Evolutionary conservation across 2,329 filamentous ascomycete species (phyloP).

Genomic region (Aureobasidium melanogenum): DNA sequence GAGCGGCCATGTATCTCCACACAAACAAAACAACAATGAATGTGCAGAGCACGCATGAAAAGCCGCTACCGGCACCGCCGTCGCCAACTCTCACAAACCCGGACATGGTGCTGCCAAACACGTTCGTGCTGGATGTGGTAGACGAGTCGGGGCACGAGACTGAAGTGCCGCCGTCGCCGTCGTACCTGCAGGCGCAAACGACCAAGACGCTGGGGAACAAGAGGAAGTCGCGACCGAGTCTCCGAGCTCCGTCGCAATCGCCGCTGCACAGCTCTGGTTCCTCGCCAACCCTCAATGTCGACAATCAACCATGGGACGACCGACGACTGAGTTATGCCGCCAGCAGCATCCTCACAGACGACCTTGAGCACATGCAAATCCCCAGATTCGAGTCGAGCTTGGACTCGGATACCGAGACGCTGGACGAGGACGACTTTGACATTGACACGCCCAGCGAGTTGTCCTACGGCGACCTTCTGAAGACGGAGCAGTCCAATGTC

Average conservation of each 20-base stretch:
- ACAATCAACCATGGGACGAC: constrained; percentile 15
- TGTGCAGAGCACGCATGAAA: background rate
- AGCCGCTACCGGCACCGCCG: constrained; percentile 34
- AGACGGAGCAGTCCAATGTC: constrained; percentile 55
- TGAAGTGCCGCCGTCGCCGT: constrained; percentile 15
- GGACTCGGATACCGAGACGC: constrained; percentile 25
- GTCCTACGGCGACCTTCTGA: background rate
- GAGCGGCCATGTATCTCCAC: background rate
- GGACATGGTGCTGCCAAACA: constrained; percentile 81
- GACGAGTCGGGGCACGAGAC: constrained; percentile 14
- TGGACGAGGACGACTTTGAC: constrained; percentile 14
- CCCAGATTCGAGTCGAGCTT: constrained; percentile 22
- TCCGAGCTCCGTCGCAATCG: background rate
- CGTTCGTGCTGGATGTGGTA: constrained; percentile 13
- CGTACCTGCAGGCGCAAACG: constrained; percentile 7
- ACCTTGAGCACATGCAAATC: constrained; percentile 33
- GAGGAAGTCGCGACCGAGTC: background rate
- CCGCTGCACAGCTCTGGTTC: constrained; percentile 17
- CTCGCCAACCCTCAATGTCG: constrained; percentile 23
- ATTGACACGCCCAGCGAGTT: constrained; percentile 10
- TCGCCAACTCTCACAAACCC: constrained; percentile 88
- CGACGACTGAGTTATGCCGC: constrained; percentile 16
- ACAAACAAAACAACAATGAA: constrained; percentile 8
- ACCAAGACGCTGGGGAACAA: background rate
- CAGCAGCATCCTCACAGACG: constrained; percentile 37